These are phyloP conservation scores for Tulasnella sp. DNA, from an alignment of 768 basidiomycete species.

Conservation along the genomic window DNA sequence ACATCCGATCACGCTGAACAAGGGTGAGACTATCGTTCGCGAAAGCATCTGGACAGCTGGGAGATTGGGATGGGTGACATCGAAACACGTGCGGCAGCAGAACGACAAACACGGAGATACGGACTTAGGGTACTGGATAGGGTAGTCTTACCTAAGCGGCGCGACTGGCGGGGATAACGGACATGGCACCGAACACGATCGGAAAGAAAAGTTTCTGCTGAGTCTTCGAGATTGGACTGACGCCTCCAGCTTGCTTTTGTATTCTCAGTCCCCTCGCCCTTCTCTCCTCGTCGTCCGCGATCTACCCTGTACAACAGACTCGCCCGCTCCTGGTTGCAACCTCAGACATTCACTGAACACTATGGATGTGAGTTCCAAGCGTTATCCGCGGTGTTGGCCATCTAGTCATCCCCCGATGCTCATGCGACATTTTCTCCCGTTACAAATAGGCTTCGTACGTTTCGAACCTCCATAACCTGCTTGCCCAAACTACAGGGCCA, in stretches of 20 bases:
- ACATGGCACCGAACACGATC: background rate
- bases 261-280: background rate
- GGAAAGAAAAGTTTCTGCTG: background rate
- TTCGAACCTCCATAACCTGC: conserved; percentile 72
- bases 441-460: conserved; percentile 39
- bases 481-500: conserved; percentile 74
- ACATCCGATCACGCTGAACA: too few species aligned
- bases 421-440: background rate
- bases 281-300: background rate
- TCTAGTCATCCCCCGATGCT: background rate
- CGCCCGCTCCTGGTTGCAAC: background rate
- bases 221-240: background rate
- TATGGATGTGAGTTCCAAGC: background rate
- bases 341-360: background rate
- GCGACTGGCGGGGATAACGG: background rate
- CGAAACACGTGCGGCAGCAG: too few species aligned
- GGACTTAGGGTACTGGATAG: background rate
- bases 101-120: background rate
- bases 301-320: background rate
- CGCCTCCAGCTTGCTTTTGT: background rate
- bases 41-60: too few species aligned
- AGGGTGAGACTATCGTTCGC: too few species aligned
- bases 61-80: too few species aligned
- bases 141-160: background rate
- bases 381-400: background rate